Base-by-base conservation (phyloP, 2,329 filamentous ascomycete genomes). In the Aspergillus caelatus region DNA sequence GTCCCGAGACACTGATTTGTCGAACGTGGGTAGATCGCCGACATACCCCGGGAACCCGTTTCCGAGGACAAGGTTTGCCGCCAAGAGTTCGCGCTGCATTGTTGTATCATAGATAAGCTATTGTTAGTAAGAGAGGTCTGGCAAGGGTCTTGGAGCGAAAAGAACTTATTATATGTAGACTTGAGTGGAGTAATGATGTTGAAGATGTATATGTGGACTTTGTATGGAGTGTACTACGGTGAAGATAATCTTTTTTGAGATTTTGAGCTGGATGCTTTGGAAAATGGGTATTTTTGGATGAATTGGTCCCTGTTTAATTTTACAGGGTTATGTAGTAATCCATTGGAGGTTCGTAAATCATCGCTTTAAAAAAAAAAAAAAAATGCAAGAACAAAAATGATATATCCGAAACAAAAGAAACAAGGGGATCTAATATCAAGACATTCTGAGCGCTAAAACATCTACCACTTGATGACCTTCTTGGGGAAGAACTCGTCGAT, bases 401-500 rank as follows among this genome's bases (percentile, higher is more conserved):
- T 23, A 58, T 21, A 43, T 43, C 14, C 1, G 16, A 30, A 48
- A 26, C 50, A 45, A 46, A 53, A 60, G 65, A 30, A 30, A n/a
- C 19, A 28, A 39, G 8, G 32, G 10, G 26, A 9, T 26, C 21
- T 48, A 48, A 39, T 21, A 34, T 32, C 26, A 26, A 39, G n/a
- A 28, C 21, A 26, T 39, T 26, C 5, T 8, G n/a, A 55, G 12
- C 21, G 19, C 32, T 26, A 53, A 62, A 30, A 26, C 64, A 48
- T 70, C 62, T 82, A 93, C 91, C 91, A 93, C 79, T 83, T 85
- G 71, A 93, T 82, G 58, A 90, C 83, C 81, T 85, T 88, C 62
- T 86, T 82, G 36, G 88, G 88, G 75, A 91, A 91, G 79, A 86
- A 92, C 78, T 92, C 90, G 67, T 92, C 85, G 67, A 93, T 92